These are phyloP conservation scores for Vachellia pachyceras DNA, from an alignment of 306 rosid species.

Conservation along the genomic window DNA sequence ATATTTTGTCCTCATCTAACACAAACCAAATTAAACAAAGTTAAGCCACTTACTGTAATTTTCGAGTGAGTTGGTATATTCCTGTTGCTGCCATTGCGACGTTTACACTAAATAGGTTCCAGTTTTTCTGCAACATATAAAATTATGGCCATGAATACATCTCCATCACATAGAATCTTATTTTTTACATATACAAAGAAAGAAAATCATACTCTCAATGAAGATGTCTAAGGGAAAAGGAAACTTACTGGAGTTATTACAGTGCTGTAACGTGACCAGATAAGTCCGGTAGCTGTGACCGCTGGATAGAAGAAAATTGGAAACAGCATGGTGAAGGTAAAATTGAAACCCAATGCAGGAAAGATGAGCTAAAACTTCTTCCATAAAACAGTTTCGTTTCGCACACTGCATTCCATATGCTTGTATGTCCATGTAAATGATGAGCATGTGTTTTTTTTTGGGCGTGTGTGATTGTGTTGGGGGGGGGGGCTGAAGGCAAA, in stretches of 20 bases:
- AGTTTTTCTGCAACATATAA: slow-evolving; percentile 75
- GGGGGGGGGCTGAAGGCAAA: background rate
- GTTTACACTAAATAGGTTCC: slow-evolving; percentile 92
- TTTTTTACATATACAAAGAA: background rate
- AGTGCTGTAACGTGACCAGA: slow-evolving; percentile 98
- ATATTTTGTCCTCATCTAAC: background rate
- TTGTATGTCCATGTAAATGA: background rate
- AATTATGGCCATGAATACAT: slow-evolving; percentile 14
- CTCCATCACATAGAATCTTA: slow-evolving; percentile 18
- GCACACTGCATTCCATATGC: slow-evolving; percentile 8
- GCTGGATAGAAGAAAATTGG: slow-evolving; percentile 56
- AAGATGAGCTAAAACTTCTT: slow-evolving; percentile 14
- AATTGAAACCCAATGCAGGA: slow-evolving; percentile 19
- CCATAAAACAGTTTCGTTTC: slow-evolving; percentile 4
- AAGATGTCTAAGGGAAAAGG: background rate
- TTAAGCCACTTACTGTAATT: slow-evolving; percentile 63
- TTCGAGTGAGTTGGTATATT: slow-evolving; percentile 84
- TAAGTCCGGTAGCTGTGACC: slow-evolving; percentile 78
- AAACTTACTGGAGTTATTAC: slow-evolving; percentile 88
- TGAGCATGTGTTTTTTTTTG: background rate
- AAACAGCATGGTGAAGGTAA: slow-evolving; percentile 26
- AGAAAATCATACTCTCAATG: background rate
- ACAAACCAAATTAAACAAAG: background rate
- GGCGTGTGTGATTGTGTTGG: background rate
- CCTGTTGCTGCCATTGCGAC: slow-evolving; percentile 96